phyloP scores from a whole-genome alignment of 2,329 filamentous ascomycete species.

The Xylariaceae sp. region DNA sequence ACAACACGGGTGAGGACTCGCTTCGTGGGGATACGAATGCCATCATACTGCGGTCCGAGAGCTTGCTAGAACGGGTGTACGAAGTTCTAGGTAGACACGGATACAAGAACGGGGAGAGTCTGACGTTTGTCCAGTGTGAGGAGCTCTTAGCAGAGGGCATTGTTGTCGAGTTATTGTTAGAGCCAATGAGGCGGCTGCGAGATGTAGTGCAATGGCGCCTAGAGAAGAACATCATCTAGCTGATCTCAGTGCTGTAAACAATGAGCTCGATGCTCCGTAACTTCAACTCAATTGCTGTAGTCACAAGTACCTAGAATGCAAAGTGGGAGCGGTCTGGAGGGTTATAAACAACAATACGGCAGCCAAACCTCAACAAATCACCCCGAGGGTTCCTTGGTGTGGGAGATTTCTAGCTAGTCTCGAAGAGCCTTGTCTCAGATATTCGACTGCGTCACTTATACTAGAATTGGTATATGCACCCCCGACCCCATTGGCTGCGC shows the following conservation, averaged over 20 bases:
- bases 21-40: background rate
- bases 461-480: no score
- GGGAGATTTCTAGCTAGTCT: no score
- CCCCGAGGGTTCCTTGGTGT: no score
- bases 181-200: background rate
- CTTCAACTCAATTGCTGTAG: background rate
- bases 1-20: background rate
- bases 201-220: background rate
- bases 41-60: background rate
- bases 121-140: conserved; percentile 2
- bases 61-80: conserved; percentile 1
- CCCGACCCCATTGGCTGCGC: no score
- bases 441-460: no score
- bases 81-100: background rate
- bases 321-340: no score
- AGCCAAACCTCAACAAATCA: no score
- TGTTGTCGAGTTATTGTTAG: background rate
- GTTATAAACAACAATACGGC: no score
- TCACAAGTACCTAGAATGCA: no score
- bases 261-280: no score
- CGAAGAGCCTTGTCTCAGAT: no score
- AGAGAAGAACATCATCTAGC: conserved; percentile 3
- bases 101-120: background rate
- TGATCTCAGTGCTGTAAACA: background rate
- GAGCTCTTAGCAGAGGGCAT: background rate